These are phyloP conservation scores for Heliamphora pulchella DNA, from an alignment of 179 eudicot species.

Conservation along the genomic window DNA sequence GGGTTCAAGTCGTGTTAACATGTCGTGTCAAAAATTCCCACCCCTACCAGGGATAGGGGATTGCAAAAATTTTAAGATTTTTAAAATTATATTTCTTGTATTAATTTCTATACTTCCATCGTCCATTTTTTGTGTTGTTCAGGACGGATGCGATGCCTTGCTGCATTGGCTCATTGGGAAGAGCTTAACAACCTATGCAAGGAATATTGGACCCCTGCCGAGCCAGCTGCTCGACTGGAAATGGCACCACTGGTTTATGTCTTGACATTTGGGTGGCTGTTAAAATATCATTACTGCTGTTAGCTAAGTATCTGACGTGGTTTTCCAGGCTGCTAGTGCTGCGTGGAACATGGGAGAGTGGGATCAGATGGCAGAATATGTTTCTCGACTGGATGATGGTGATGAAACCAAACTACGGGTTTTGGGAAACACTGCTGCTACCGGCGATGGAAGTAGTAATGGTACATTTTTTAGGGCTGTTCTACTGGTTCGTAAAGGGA, in stretches of 20 bases:
- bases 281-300: constrained; percentile 11
- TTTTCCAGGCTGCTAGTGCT: constrained; percentile 79
- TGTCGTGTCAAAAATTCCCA: no score
- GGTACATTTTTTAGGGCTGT: constrained; percentile 95
- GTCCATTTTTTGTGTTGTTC: not conserved
- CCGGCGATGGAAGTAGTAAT: constrained; percentile 90
- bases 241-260: constrained; percentile 93
- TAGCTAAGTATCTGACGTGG: constrained; percentile 2
- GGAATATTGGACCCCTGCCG: constrained; percentile 97
- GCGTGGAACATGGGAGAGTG: constrained; percentile 99
- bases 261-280: not conserved
- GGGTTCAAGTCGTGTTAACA: no score
- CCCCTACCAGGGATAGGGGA: no score
- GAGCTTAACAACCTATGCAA: constrained; percentile 87
- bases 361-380: constrained; percentile 99
- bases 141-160: constrained; percentile 98
- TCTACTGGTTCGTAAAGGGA: constrained; percentile 74
- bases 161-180: constrained; percentile 99
- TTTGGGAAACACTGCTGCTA: constrained; percentile 79
- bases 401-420: constrained; percentile 81
- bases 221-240: constrained; percentile 86
- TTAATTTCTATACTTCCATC: constrained; percentile 1
- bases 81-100: not conserved
- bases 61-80: no score
- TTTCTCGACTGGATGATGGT: constrained; percentile 92